A percentile compares a stretch with the other conserved stretches of the same genome.
Evolutionary conservation across 345 rosid genomes (phyloP).

Genomic region (Populus davidiana): DNA sequence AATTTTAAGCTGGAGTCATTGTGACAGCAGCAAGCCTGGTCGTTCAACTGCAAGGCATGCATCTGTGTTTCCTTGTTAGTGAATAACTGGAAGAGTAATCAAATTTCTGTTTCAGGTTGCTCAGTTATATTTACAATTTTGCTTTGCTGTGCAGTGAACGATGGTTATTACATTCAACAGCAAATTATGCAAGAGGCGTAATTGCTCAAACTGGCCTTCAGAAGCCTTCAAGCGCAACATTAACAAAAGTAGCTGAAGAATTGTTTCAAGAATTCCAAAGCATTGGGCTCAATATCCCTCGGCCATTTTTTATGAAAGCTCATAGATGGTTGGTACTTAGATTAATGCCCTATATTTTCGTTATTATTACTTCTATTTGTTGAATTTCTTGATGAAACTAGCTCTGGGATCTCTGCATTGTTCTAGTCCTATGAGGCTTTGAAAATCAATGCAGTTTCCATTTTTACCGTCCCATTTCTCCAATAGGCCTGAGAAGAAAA

Average conservation of each 20-base stretch:
- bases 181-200: conserved; percentile 50
- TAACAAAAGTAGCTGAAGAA: conserved; percentile 55
- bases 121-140: background rate
- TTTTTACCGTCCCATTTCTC: background rate
- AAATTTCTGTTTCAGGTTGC: background rate
- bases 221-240: conserved; percentile 56
- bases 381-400: background rate
- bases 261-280: conserved; percentile 61
- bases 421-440: background rate
- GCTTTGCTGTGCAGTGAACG: conserved; percentile 47
- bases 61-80: background rate
- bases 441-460: background rate
- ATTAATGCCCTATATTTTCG: background rate
- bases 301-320: conserved; percentile 75
- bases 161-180: conserved; percentile 80
- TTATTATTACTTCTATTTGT: background rate
- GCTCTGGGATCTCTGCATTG: background rate
- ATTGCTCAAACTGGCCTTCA: conserved; percentile 58
- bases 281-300: conserved; percentile 48
- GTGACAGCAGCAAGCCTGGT: conserved; percentile 80
- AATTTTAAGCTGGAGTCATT: conserved; percentile 67
- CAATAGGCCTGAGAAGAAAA: background rate
- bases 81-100: background rate
- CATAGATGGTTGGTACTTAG: conserved; percentile 65
- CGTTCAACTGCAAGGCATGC: conserved; percentile 56